Percentiles rank a stretch among this genome's conserved stretches.
phyloP scores from a whole-genome alignment of 2,329 filamentous ascomycete species.

The Botrytis aclada region DNA sequence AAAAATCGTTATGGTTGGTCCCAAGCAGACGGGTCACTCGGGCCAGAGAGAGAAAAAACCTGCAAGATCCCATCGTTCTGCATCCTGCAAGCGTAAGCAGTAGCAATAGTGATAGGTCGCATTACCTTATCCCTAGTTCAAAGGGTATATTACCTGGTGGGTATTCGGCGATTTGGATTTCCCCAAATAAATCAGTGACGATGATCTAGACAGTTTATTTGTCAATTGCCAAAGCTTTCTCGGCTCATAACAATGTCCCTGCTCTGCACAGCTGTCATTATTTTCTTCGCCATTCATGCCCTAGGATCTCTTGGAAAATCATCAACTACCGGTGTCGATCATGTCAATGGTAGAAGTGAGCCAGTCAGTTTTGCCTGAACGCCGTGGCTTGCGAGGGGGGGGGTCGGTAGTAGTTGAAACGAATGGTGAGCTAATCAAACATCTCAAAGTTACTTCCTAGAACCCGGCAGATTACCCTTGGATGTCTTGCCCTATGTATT shows the following conservation, averaged over 20 bases:
- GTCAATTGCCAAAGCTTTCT: conserved; percentile 2
- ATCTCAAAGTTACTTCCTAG: neutral
- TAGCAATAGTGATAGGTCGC: conserved; percentile 11
- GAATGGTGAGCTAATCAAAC: conserved; percentile 10
- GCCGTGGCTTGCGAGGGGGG: conserved; percentile 12
- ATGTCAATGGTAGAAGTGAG: conserved; percentile 12
- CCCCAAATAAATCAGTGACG: neutral
- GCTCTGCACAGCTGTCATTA: conserved; percentile 7
- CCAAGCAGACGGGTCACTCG: conserved; percentile 19
- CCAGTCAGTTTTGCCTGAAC: conserved; percentile 16
- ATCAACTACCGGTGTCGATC: conserved; percentile 21
- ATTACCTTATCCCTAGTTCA: conserved; percentile 4
- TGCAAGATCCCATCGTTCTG: conserved; percentile 18
- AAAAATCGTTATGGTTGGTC: conserved; percentile 15
- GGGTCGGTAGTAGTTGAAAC: conserved; percentile 18
- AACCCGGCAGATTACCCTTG: neutral
- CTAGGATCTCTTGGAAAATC: conserved; percentile 1
- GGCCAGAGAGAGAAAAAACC: neutral
- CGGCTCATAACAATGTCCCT: neutral
- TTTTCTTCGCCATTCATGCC: neutral
- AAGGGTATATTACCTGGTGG: conserved; percentile 11
- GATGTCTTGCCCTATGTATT: conserved; percentile 16
- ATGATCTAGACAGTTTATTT: neutral
- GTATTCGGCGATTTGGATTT: conserved; percentile 13
- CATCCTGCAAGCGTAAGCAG: conserved; percentile 15